Evolutionary conservation across 495 filamentous ascomycete genomes (phyloP).

Genomic region (Pseudotulostoma volvatum): DNA sequence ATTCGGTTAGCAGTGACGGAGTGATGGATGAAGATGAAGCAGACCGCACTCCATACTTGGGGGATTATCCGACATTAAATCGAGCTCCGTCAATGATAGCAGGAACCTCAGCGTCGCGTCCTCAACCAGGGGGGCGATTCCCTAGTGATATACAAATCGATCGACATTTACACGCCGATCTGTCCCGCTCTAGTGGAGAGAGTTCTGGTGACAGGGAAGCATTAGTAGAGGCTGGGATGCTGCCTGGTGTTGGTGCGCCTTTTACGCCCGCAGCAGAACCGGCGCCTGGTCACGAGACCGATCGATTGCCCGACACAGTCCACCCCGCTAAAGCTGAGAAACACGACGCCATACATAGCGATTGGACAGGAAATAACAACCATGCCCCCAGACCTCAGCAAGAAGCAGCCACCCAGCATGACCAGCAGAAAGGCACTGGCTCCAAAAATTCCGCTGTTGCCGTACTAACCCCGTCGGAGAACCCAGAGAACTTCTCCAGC

Average conservation of each 20-base stretch:
- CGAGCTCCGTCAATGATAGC: constrained; percentile 28
- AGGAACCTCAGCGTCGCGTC: constrained; percentile 36
- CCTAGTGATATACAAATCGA: constrained; percentile 73
- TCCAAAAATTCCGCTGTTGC: constrained; percentile 3
- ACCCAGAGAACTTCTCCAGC: constrained; percentile 14
- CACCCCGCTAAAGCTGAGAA: constrained; percentile 8
- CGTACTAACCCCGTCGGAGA: constrained; percentile 11
- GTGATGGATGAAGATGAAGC: constrained; percentile 81
- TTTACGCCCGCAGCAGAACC: constrained; percentile 5
- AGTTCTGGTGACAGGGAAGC: constrained; percentile 50
- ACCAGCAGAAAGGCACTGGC: constrained; percentile 8
- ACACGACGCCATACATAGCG: constrained; percentile 29
- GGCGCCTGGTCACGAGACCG: constrained; percentile 4
- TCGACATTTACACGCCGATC: constrained; percentile 57
- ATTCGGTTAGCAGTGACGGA: constrained; percentile 53
- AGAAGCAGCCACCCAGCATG: constrained; percentile 8
- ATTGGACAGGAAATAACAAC: constrained; percentile 25
- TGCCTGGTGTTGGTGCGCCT: constrained; percentile 31
- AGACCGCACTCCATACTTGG: constrained; percentile 52
- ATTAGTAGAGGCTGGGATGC: constrained; percentile 36
- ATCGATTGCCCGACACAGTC: constrained; percentile 4
- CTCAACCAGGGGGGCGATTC: constrained; percentile 76
- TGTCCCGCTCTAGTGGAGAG: constrained; percentile 58
- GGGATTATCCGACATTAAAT: constrained; percentile 31
- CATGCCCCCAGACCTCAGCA: constrained; percentile 11